Base-by-base conservation (phyloP, 768 basidiomycete genomes). In the Lactifluus piperatus region DNA sequence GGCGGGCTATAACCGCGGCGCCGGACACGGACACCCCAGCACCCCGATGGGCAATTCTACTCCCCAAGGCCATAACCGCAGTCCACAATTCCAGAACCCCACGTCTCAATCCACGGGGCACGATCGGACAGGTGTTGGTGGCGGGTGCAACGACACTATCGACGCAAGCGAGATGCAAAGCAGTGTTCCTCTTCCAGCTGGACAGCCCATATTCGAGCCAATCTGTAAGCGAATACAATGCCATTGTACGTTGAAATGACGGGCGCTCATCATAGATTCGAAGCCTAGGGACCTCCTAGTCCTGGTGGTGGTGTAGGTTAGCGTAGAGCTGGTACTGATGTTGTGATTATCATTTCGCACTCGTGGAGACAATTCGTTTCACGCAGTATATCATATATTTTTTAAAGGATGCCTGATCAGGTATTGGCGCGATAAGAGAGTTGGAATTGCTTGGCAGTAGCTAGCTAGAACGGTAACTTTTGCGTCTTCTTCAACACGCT, bases 401-500 rank as follows among this genome's bases (percentile, higher is more conserved):
- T 46, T 32, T 20, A 20, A 36, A 32, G 41, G 18, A 44, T 24
- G 44, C 22, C 22, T 44, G 29, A 39, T 41, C 37, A 37, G 5
- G 24, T 45, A 20, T 24, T 20, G 29, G 46, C 47, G 20, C 39
- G 54, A 56, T 43, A 49, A 56, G 48, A 32, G 11, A 20, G 13
- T 4, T 49, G 27, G 26, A 9, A 49, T 55, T 30, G 26, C 5
- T 20, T 27, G 7, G 22, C 37, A 51, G 27, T 22, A 52, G n/a
- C 50, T 34, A 16, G 34, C 44, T 64, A 64, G 62, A 64, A 64
- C 22, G 64, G 64, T 24, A 64, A 30, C 51, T 59, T 64, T 47
- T 58, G 57, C 5, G 62, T 63, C 48, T 59, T 62, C 64, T 58
- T 63, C 54, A 57, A 47, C 24, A 58, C 46, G 36, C 30, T 53